Evolutionary conservation across 495 filamentous ascomycete species (phyloP).

Genomic region (Tuber aestivum): DNA sequence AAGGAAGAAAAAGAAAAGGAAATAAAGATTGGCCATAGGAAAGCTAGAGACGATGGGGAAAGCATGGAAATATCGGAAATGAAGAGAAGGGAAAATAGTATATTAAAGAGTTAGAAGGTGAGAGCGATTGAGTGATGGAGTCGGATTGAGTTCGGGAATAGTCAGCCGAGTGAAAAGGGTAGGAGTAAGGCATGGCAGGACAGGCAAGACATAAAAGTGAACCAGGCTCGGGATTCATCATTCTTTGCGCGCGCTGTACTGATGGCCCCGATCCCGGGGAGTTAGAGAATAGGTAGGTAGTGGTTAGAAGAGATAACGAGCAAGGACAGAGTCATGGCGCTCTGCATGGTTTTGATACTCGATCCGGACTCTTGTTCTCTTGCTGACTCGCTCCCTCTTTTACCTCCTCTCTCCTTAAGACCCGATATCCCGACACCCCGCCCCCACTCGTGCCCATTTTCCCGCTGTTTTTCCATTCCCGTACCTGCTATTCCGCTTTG

Average conservation of each 20-base stretch:
- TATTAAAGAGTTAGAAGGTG: background rate
- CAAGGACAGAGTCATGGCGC: background rate
- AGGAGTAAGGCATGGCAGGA: background rate
- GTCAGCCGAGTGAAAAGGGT: background rate
- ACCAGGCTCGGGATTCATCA: background rate
- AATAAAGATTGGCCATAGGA: slow-evolving; percentile 9
- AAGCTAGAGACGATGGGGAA: slow-evolving; percentile 17
- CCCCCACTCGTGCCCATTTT: background rate
- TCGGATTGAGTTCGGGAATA: background rate
- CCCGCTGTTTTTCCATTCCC: background rate
- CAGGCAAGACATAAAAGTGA: background rate
- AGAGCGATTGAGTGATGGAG: background rate
- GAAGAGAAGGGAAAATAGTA: background rate
- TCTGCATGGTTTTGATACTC: background rate
- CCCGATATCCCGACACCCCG: background rate
- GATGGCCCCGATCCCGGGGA: background rate
- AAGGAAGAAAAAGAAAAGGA: background rate
- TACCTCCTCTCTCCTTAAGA: background rate
- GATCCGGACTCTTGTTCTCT: background rate
- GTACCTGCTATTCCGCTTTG: background rate
- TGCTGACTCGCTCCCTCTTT: background rate
- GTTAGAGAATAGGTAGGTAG: background rate
- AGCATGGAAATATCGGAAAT: slow-evolving; percentile 6
- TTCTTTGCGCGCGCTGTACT: background rate
- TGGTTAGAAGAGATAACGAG: background rate